Conservation (phyloP, 1,284 basidiomycete species). For the Ustilago trichophora region DNA sequence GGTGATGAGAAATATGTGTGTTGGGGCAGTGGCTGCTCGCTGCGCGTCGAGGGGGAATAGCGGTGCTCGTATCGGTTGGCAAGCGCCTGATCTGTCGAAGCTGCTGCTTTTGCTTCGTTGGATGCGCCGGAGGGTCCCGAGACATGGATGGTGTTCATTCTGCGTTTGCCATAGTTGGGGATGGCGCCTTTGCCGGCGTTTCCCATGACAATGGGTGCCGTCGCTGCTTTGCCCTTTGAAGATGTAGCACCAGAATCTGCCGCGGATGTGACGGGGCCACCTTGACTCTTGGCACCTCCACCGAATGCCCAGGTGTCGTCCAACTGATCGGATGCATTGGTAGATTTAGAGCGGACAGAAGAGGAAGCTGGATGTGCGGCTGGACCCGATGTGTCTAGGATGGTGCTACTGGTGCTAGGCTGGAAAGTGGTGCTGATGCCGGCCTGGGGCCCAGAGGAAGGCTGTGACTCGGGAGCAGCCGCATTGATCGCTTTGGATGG, state of each 20-base stretch:
- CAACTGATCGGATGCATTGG: conserved; percentile 28
- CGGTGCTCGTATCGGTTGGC: conserved; percentile 23
- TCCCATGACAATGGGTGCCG: conserved; percentile 44
- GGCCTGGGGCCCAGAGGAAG: conserved; percentile 8
- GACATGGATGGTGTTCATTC: conserved; percentile 25
- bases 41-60: conserved; percentile 43
- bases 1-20: conserved; percentile 63
- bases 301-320: conserved; percentile 51
- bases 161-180: conserved; percentile 54
- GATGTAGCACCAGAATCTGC: background rate
- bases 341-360: conserved; percentile 20
- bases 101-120: background rate
- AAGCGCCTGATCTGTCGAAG: conserved; percentile 11
- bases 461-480: background rate
- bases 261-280: conserved; percentile 22
- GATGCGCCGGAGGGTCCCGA: conserved; percentile 9
- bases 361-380: conserved; percentile 9
- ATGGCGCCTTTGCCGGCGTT: conserved; percentile 61
- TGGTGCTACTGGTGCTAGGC: conserved; percentile 5
- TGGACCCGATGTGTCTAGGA: conserved; percentile 19
- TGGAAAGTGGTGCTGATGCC: conserved; percentile 8
- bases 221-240: conserved; percentile 10
- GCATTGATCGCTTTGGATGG: conserved; percentile 8
- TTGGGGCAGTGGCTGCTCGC: conserved; percentile 55
- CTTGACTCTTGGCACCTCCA: conserved; percentile 47